Conservation (phyloP, 371 early-diverging fungal genomes). For the Mortierella polycephala region DNA sequence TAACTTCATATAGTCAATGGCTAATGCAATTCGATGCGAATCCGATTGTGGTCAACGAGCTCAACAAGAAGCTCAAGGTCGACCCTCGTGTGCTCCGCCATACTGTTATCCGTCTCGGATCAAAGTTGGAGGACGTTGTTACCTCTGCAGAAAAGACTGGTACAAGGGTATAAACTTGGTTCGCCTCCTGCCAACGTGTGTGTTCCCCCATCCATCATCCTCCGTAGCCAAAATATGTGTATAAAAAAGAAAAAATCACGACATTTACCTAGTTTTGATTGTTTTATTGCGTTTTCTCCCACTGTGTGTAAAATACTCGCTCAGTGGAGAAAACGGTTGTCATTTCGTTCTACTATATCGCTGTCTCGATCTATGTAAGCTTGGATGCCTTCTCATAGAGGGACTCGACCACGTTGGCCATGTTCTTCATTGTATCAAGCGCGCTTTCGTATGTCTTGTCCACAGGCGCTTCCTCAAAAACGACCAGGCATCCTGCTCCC, state of each 20-base stretch:
- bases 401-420: constrained; percentile 93
- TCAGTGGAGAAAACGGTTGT: too few species aligned
- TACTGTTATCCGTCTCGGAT: constrained; percentile 79
- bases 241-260: background rate
- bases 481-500: constrained; percentile 93
- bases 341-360: background rate
- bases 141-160: constrained; percentile 69
- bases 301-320: too few species aligned
- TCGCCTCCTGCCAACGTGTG: background rate
- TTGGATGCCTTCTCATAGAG: constrained; percentile 88
- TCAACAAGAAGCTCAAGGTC: constrained; percentile 71
- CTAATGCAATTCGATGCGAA: constrained; percentile 85
- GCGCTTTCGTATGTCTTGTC: constrained; percentile 94
- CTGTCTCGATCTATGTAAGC: constrained; percentile 24
- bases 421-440: constrained; percentile 95
- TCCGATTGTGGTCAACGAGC: constrained; percentile 67
- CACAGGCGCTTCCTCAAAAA: constrained; percentile 90
- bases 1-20: constrained; percentile 65
- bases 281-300: too few species aligned
- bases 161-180: constrained; percentile 25
- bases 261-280: background rate
- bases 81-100: constrained; percentile 84
- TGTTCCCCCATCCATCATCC: background rate
- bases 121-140: constrained; percentile 69
- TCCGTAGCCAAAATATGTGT: too few species aligned